Conservation (phyloP, 306 rosid species). For the Biancaea sappan region DNA sequence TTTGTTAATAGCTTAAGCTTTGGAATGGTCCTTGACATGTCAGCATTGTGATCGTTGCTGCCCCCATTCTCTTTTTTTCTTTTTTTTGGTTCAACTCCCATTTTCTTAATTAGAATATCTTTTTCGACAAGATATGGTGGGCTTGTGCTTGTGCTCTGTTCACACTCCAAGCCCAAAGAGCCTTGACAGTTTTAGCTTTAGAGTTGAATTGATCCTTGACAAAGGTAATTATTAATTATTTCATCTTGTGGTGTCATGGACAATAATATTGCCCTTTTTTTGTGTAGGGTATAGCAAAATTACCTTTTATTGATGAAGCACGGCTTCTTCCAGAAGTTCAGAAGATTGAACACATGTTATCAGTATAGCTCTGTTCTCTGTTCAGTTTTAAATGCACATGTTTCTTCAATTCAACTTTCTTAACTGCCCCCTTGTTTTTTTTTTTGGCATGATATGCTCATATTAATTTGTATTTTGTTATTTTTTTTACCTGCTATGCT, state of each 20-base stretch:
- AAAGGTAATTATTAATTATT: not conserved
- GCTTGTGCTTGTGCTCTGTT: no score
- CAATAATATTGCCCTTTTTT: constrained; percentile 26
- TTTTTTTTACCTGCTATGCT: not conserved
- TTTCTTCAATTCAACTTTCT: not conserved
- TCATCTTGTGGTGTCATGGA: constrained; percentile 17
- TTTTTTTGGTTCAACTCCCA: no score
- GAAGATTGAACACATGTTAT: constrained; percentile 68
- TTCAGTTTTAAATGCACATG: not conserved
- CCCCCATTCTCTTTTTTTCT: no score
- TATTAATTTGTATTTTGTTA: constrained; percentile 9
- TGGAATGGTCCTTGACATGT: not conserved
- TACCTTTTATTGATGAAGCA: constrained; percentile 93
- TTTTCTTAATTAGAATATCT: not conserved
- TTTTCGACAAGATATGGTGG: not conserved
- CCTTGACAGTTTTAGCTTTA: not conserved
- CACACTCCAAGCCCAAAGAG: not conserved
- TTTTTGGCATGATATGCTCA: constrained; percentile 4
- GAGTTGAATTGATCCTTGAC: not conserved
- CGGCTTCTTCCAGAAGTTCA: constrained; percentile 88
- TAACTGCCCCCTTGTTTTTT: not conserved
- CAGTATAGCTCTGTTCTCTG: constrained; percentile 51
- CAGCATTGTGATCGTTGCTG: not conserved
- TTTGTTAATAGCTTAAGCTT: no score
- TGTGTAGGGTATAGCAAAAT: constrained; percentile 88